Evolutionary conservation across 176 grass and related monocot species (phyloP).

Genomic region (Avena sativa): DNA sequence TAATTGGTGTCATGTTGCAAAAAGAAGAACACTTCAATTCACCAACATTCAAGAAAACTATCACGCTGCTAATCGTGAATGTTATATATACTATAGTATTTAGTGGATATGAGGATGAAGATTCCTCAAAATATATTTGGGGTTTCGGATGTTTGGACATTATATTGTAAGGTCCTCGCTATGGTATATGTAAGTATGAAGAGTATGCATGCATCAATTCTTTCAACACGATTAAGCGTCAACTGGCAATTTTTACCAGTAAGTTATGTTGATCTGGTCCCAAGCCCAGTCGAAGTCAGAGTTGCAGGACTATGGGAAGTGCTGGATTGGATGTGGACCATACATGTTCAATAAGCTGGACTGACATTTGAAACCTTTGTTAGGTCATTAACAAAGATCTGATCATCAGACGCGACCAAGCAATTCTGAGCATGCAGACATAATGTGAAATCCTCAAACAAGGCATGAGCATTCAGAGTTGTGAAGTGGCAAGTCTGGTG

Average conservation of each 20-base stretch:
- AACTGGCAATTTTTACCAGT: too few species aligned
- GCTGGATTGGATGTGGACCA: not conserved
- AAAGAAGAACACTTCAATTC: not conserved
- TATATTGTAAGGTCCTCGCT: not conserved
- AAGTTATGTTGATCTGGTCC: not conserved
- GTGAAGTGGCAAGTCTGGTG: not conserved
- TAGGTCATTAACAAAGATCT: not conserved
- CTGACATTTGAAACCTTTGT: not conserved
- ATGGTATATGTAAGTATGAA: not conserved
- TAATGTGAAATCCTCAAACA: not conserved
- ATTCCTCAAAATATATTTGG: not conserved
- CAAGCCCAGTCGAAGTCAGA: not conserved
- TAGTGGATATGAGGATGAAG: slow-evolving; percentile 15
- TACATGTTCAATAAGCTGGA: not conserved
- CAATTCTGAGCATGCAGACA: not conserved
- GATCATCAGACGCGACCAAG: not conserved
- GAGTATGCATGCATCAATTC: not conserved
- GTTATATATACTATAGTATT: not conserved
- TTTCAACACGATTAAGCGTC: not conserved
- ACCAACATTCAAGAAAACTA: not conserved
- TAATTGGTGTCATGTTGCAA: slow-evolving; percentile 13
- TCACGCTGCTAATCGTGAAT: not conserved
- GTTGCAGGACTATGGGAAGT: not conserved
- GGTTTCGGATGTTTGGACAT: slow-evolving; percentile 32
- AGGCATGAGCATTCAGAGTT: not conserved